Conservation (phyloP, 192 early-diverging fungal species). For the Dissophora globulifera region DNA sequence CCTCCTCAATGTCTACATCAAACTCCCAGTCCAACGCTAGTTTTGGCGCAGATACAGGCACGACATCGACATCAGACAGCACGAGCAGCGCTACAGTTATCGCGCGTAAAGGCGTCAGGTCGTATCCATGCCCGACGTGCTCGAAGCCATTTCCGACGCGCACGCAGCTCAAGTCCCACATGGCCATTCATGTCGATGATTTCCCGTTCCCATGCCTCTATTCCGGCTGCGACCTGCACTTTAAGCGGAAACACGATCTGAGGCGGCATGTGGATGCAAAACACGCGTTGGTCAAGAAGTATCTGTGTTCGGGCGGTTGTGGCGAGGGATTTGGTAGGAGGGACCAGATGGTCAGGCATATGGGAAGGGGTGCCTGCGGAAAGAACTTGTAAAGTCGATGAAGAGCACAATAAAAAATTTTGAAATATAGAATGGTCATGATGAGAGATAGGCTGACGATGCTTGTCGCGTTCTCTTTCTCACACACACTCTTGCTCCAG, state of each 20-base stretch:
- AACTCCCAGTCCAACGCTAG: no score
- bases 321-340: constrained; percentile 49
- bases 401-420: no score
- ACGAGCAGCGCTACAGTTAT: not conserved
- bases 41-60: not conserved
- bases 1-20: not conserved
- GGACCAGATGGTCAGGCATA: constrained; percentile 48
- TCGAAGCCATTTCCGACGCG: constrained; percentile 43
- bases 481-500: no score
- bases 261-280: constrained; percentile 56
- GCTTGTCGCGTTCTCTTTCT: no score
- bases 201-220: constrained; percentile 54
- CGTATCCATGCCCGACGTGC: constrained; percentile 50
- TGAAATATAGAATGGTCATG: no score
- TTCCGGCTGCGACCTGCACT: constrained; percentile 40
- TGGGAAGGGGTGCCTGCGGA: constrained; percentile 30
- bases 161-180: constrained; percentile 53
- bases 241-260: constrained; percentile 58
- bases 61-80: not conserved
- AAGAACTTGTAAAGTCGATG: no score
- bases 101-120: constrained; percentile 20
- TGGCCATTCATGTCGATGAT: constrained; percentile 51
- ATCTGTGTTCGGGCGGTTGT: constrained; percentile 44
- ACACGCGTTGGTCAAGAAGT: constrained; percentile 51
- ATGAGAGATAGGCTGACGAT: no score